Base-by-base conservation (phyloP, 441 rosid species). In the Codiaeum variegatum region DNA sequence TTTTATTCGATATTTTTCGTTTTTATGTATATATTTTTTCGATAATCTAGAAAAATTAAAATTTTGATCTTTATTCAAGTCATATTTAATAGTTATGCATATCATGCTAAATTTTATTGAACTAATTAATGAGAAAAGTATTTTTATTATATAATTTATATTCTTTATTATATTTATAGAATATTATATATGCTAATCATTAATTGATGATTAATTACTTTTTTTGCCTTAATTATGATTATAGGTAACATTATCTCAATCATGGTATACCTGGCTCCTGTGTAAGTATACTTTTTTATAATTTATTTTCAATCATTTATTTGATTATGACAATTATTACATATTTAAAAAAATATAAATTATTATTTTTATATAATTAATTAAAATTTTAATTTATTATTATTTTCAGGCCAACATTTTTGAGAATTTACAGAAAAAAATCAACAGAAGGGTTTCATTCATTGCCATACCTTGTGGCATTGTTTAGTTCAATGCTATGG, bases 401-500 rank as follows among this genome's bases (percentile, higher is more conserved):
- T 34, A 8, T 49, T 29, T 65, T 29, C 85, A 95, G 93, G 80
- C 90, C 90, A 44, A 92, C 99, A 8, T 95, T 95, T 81, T 80
- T 78, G 23, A 62, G 94, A 54, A 88, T 95, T 47, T 84, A 74
- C 85, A 83, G 46, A 72, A 92, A 84, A 47, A 91, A 86, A 82
- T 84, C 96, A 6, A 95, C 94, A 0, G 92, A 92, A 65, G 76
- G 89, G 6, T 95, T 90, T 79, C 88, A 84, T 72, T 88, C 93
- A 7, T 23, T 95, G 44, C 99, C 98, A 0, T 94, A 91, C 63
- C 78, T 91, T 66, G 92, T 89, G n/a, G 92, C 98, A 44, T 70
- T 95, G 52, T 90, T 91, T 83, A 91, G 96, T 80, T 89, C 86
- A 47, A 84, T 87, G 96, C 84, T 94, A 5, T 94, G 99, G 98